phyloP scores from a whole-genome alignment of 805 yeast genomes.

The Kodamaea lidongshanica region DNA sequence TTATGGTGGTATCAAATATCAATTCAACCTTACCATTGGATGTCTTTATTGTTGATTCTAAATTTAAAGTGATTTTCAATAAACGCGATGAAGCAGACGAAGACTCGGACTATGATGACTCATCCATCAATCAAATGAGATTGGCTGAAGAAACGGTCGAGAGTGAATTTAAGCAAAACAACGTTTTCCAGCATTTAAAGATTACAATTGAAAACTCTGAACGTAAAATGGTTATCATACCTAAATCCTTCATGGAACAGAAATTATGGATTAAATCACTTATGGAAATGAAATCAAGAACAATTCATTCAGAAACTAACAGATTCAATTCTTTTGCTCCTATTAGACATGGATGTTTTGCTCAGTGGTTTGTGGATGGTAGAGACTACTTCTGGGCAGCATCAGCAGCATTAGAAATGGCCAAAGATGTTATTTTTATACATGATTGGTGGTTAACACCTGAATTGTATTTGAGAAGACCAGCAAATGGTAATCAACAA shows the following conservation, averaged over 20 bases:
- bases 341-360: conserved; percentile 72
- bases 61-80: conserved; percentile 53
- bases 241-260: conserved; percentile 59
- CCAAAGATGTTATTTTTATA: conserved; percentile 85
- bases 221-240: conserved; percentile 66
- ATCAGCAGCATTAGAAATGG: conserved; percentile 86
- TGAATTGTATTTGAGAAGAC: conserved; percentile 85
- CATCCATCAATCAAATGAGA: conserved; percentile 22
- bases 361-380: conserved; percentile 96
- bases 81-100: conserved; percentile 28
- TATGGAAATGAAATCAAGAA: conserved; percentile 55
- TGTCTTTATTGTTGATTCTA: conserved; percentile 79
- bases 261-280: conserved; percentile 73
- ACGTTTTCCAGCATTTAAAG: conserved; percentile 47
- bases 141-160: conserved; percentile 19
- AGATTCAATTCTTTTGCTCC: conserved; percentile 94
- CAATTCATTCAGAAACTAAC: conserved; percentile 67
- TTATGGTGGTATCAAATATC: conserved; percentile 80
- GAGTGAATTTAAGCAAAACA: conserved; percentile 22
- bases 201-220: conserved; percentile 67
- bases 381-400: conserved; percentile 97
- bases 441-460: conserved; percentile 99
- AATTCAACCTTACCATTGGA: conserved; percentile 85
- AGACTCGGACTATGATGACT: conserved; percentile 43
- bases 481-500: conserved; percentile 91